Evolutionary conservation across 2,329 filamentous ascomycete genomes (phyloP).

Genomic region (Microdochium trichocladiopsis): DNA sequence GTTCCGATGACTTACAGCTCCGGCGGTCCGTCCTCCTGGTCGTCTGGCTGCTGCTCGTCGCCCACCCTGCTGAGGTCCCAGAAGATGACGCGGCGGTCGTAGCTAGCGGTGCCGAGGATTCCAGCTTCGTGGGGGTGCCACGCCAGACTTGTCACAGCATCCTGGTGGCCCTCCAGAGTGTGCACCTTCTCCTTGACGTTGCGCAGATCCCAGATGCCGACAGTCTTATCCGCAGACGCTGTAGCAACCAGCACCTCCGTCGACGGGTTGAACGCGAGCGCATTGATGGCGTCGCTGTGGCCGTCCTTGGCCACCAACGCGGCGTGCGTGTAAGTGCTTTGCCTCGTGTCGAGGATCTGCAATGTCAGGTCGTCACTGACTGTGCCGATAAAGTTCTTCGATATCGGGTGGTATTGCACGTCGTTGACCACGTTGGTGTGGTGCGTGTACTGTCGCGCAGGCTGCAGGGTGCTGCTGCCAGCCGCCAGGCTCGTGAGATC

Average conservation of each 20-base stretch:
- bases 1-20: constrained; percentile 66
- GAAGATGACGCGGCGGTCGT: constrained; percentile 89
- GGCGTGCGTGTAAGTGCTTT: constrained; percentile 55
- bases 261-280: constrained; percentile 88
- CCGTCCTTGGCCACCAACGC: constrained; percentile 65
- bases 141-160: constrained; percentile 83
- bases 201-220: constrained; percentile 91
- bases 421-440: constrained; percentile 93
- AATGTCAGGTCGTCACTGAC: constrained; percentile 94
- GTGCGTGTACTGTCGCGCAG: constrained; percentile 72
- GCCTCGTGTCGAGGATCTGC: constrained; percentile 83
- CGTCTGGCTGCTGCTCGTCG: constrained; percentile 90
- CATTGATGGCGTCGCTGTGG: constrained; percentile 90
- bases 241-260: constrained; percentile 89
- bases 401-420: constrained; percentile 87
- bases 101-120: constrained; percentile 84
- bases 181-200: constrained; percentile 88
- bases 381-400: constrained; percentile 78
- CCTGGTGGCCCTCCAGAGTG: constrained; percentile 78
- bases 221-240: constrained; percentile 89
- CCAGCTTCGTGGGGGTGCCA: constrained; percentile 92
- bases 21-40: constrained; percentile 88
- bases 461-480: constrained; percentile 62
- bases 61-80: constrained; percentile 93
- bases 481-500: constrained; percentile 72